A percentile compares a stretch with the other conserved stretches of the same genome.
Conservation (phyloP, 2,329 filamentous ascomycete species). For the Phaeomoniella chlamydospora region DNA sequence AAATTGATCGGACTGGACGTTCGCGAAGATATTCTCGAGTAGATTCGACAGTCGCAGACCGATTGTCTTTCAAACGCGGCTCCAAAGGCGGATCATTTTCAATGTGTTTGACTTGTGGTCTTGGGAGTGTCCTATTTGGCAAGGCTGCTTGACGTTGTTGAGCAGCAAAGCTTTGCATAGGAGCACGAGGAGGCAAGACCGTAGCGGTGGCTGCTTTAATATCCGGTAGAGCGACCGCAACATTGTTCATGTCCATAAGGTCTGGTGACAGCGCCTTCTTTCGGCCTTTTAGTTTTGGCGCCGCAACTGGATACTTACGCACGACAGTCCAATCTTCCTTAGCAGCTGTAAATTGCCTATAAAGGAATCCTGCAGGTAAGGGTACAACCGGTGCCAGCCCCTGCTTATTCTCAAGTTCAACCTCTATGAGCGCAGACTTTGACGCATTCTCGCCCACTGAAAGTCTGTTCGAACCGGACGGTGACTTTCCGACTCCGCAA, state of each 20-base stretch:
- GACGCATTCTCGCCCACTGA: slow-evolving; percentile 28
- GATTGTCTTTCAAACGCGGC: not conserved
- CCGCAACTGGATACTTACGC: slow-evolving; percentile 6
- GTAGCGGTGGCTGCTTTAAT: slow-evolving; percentile 2
- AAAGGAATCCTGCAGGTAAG: slow-evolving; percentile 28
- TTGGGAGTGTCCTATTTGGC: slow-evolving; percentile 13
- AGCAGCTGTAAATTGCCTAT: slow-evolving; percentile 24
- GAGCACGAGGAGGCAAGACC: slow-evolving; percentile 3
- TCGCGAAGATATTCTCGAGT: not conserved
- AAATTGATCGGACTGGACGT: slow-evolving; percentile 1
- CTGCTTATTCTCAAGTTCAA: slow-evolving; percentile 27
- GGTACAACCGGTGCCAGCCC: slow-evolving; percentile 30
- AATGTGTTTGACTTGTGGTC: slow-evolving; percentile 12
- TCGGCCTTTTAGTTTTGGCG: not conserved
- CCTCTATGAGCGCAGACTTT: slow-evolving; percentile 31
- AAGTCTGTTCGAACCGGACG: slow-evolving; percentile 24
- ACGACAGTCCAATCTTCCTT: slow-evolving; percentile 25
- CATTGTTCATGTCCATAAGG: not conserved
- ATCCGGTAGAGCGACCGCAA: slow-evolving; percentile 1
- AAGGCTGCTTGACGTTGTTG: slow-evolving; percentile 29
- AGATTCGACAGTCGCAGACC: slow-evolving; percentile 1
- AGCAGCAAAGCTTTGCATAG: slow-evolving; percentile 26
- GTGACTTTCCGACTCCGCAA: slow-evolving; percentile 28
- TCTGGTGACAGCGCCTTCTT: not conserved
- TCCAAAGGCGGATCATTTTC: slow-evolving; percentile 11